Evolutionary conservation across 2,329 filamentous ascomycete genomes (phyloP).

Genomic region (Arthrinium phaeospermum): DNA sequence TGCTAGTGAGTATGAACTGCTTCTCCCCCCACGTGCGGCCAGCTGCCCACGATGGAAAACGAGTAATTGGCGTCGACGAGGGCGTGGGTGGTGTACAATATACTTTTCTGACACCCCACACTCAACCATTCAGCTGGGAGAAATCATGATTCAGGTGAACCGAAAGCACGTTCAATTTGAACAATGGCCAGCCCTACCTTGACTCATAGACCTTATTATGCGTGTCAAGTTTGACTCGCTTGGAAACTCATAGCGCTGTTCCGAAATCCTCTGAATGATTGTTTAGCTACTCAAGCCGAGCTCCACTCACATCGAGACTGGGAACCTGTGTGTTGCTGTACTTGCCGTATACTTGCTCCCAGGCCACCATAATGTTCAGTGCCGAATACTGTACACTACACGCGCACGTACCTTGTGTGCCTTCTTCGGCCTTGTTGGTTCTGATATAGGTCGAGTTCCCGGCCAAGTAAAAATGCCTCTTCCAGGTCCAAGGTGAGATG

Average conservation of each 20-base stretch:
- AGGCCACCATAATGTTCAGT: not conserved
- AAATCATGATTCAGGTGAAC: constrained; percentile 1
- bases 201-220: constrained; percentile 3
- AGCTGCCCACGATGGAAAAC: not conserved
- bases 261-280: not conserved
- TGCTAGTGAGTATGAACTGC: not conserved
- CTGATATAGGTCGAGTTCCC: not conserved
- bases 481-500: constrained; percentile 10
- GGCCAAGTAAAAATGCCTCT: constrained; percentile 5
- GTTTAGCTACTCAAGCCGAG: not conserved
- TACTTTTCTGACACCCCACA: constrained; percentile 1
- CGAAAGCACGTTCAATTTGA: not conserved
- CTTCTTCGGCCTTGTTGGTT: not conserved
- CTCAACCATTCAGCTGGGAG: constrained; percentile 8
- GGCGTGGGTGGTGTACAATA: not conserved
- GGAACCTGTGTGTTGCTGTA: not conserved
- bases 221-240: constrained; percentile 4
- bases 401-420: not conserved
- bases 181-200: not conserved
- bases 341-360: not conserved
- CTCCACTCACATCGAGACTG: not conserved
- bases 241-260: constrained; percentile 8
- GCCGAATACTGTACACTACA: not conserved
- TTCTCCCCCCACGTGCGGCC: not conserved
- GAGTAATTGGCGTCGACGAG: not conserved